phyloP scores from a whole-genome alignment of 2,329 filamentous ascomycete genomes.

The Fusarium sp. region DNA sequence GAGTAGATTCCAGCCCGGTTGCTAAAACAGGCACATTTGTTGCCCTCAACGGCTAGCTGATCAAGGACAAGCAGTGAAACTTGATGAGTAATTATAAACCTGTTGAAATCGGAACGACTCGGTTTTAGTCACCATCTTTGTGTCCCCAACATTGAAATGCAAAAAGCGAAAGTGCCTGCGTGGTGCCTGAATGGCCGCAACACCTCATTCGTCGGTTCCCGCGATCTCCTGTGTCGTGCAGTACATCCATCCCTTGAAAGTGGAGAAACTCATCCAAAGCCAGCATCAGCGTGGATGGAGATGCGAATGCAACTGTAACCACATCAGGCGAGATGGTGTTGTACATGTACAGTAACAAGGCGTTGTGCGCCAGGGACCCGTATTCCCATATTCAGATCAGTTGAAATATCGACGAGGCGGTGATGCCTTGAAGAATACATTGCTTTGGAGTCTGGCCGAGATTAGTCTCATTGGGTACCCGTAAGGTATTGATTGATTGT shows the following conservation, averaged over 20 bases:
- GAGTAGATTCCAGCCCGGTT: neutral
- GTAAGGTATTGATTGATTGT: slow-evolving; percentile 3
- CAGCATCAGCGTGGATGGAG: slow-evolving; percentile 1
- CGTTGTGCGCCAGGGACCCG: neutral
- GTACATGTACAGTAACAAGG: slow-evolving; percentile 1
- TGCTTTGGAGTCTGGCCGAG: neutral
- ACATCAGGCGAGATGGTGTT: slow-evolving; percentile 21
- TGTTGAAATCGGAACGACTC: neutral
- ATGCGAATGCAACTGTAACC: slow-evolving; percentile 29
- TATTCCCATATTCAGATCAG: neutral
- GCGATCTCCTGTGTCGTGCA: slow-evolving; percentile 43
- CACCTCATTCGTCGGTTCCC: slow-evolving; percentile 36
- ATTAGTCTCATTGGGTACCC: slow-evolving; percentile 5
- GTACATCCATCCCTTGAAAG: slow-evolving; percentile 26
- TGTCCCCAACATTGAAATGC: slow-evolving; percentile 11
- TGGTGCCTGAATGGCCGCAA: slow-evolving; percentile 29
- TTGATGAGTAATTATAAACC: neutral
- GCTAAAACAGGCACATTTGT: neutral
- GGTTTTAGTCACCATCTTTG: slow-evolving; percentile 4
- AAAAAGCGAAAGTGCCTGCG: slow-evolving; percentile 15
- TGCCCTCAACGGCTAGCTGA: neutral
- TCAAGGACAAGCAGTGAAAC: neutral
- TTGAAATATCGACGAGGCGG: neutral
- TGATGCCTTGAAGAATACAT: neutral
- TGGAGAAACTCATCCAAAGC: slow-evolving; percentile 22